Base-by-base conservation (phyloP, 1,284 basidiomycete species). In the Neonothopanus nambi region DNA sequence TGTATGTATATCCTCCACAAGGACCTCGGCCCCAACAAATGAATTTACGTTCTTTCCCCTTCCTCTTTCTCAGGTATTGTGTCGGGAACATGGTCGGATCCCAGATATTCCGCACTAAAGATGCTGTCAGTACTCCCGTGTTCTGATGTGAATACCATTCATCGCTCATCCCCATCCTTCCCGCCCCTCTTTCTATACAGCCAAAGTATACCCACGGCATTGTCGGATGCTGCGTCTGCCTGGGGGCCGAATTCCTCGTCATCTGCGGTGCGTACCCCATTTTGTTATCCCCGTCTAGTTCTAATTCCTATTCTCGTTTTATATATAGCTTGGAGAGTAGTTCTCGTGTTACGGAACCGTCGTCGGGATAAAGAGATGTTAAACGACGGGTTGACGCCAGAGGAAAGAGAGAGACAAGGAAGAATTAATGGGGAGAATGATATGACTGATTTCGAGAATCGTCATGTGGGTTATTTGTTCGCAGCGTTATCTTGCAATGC, bases 21-120 rank as follows among this genome's bases (percentile, higher is more conserved):
- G 5, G 11, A 28, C 30, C 30, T 5, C n/a, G n/a, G 13, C 13
- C 8, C 9, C 8, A 3, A 33, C 13, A 3, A 33, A 8, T 33
- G 30, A 33, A 33, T 9, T 33, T 2, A 33, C 13, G 9, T 11
- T 28, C 26, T 5, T 28, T 28, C 26, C 11, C 11, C 30, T 5
- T 13, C 3, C n/a, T n/a, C n/a, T n/a, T n/a, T 11, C 8, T 3
- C 30, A 33, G 30, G 30, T 33, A 59, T 39, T 61, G 59, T 43
- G 51, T 55, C 17, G 59, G 59, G 33, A 59, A 57, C 52, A 52
- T 53, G 39, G 39, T 46, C 15, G 51, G 50, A 8, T 52, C 55
- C 3, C 58, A 61, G 51, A 61, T 61, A n/a, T 61, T 59, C 56
- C 40, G 46, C 20, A 35, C 55, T n/a, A 20, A 48, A 21, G 59